Conservation (phyloP, 148 eudicot genomes). For the Talinum fruticosum region DNA sequence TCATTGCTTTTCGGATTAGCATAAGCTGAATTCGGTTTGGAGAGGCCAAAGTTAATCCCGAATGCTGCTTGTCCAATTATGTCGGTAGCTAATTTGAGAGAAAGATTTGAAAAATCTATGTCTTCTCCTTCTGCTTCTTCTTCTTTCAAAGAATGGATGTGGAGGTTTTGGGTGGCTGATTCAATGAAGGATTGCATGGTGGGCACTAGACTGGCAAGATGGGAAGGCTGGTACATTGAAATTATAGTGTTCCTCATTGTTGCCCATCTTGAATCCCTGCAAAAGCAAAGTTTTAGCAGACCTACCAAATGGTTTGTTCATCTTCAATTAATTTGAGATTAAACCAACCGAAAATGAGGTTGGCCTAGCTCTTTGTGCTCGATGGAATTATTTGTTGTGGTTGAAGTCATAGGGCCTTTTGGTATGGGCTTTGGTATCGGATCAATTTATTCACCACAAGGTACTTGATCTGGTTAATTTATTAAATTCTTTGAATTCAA, state of each 20-base stretch:
- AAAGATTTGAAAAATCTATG: slow-evolving; percentile 58
- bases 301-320: neutral
- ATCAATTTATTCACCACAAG: no score
- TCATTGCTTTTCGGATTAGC: slow-evolving; percentile 22
- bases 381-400: no score
- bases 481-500: no score
- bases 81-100: slow-evolving; percentile 76
- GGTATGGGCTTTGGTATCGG: no score
- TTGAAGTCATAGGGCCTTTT: no score
- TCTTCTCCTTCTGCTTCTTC: slow-evolving; percentile 29
- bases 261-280: slow-evolving; percentile 88
- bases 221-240: slow-evolving; percentile 89
- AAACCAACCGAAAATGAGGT: no score
- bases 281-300: neutral
- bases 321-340: neutral
- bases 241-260: slow-evolving; percentile 80
- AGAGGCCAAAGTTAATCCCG: slow-evolving; percentile 81
- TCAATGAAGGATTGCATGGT: slow-evolving; percentile 75
- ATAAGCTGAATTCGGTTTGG: slow-evolving; percentile 37
- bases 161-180: slow-evolving; percentile 44
- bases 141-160: slow-evolving; percentile 13
- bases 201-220: slow-evolving; percentile 70
- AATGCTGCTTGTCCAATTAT: slow-evolving; percentile 86
- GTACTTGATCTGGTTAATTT: no score
- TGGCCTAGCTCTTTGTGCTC: no score